A percentile compares a stretch with the other conserved stretches of the same genome.
Evolutionary conservation across 1,139 yeast species (phyloP).

Genomic region (Petasospora rhodanensis): DNA sequence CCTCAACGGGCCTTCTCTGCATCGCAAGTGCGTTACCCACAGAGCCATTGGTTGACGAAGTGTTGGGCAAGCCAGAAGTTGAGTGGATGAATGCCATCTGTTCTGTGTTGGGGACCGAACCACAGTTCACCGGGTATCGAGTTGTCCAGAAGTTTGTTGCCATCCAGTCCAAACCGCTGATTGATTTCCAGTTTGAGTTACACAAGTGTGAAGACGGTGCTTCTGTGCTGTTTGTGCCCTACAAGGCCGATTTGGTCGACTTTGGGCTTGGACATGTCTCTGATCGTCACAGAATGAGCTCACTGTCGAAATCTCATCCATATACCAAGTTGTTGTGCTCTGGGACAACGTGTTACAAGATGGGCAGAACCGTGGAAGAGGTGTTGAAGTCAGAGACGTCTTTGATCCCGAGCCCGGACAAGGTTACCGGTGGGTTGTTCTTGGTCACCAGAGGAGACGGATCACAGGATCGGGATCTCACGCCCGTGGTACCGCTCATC

Average conservation of each 20-base stretch:
- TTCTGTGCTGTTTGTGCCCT: too few relatives aligned
- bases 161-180: too few relatives aligned
- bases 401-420: background rate
- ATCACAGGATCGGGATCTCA: constrained; percentile 3
- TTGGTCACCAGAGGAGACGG: constrained; percentile 4
- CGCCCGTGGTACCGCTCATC: constrained; percentile 4
- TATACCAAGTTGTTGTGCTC: constrained; percentile 2
- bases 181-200: too few relatives aligned
- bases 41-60: too few relatives aligned
- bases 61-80: too few relatives aligned
- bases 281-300: background rate
- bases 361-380: constrained; percentile 3
- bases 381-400: constrained; percentile 3
- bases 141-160: too few relatives aligned
- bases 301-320: constrained; percentile 1
- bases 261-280: background rate
- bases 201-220: too few relatives aligned
- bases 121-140: too few relatives aligned
- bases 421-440: constrained; percentile 6
- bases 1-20: too few relatives aligned
- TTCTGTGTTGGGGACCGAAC: too few relatives aligned
- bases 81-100: too few relatives aligned
- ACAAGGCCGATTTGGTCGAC: background rate
- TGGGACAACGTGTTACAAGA: constrained; percentile 7
- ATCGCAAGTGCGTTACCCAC: too few relatives aligned